Percentiles rank a stretch among this genome's conserved stretches.
phyloP scores from a whole-genome alignment of 352 stramenopile species.

The Hyaloperonospora arabidopsidis region DNA sequence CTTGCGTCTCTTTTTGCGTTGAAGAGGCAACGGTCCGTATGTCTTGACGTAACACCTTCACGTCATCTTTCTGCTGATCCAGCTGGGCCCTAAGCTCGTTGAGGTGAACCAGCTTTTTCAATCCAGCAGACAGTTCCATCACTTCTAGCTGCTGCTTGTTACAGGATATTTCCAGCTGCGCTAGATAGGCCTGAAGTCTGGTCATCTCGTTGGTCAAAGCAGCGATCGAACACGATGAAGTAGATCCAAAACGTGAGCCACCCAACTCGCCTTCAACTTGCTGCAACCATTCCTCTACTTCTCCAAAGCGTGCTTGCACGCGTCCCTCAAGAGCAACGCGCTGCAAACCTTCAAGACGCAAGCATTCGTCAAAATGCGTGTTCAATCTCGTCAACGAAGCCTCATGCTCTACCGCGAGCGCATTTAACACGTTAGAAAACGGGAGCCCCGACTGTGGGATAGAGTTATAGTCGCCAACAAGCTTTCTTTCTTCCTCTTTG shows the following conservation, averaged over 20 bases:
- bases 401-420: constrained; percentile 60
- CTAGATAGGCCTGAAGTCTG: constrained; percentile 17
- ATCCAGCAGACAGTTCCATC: constrained; percentile 8
- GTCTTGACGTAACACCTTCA: constrained; percentile 36
- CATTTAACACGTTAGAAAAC: constrained; percentile 44
- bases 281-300: constrained; percentile 76
- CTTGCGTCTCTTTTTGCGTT: constrained; percentile 36
- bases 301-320: constrained; percentile 40
- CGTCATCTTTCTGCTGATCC: constrained; percentile 31
- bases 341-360: constrained; percentile 56
- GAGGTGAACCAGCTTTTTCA: constrained; percentile 18
- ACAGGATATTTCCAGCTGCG: constrained; percentile 14
- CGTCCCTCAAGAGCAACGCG: constrained; percentile 55
- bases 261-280: constrained; percentile 62
- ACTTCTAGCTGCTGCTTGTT: constrained; percentile 13
- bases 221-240: constrained; percentile 14
- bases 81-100: constrained; percentile 34
- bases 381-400: constrained; percentile 55
- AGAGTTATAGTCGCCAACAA: constrained; percentile 5
- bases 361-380: constrained; percentile 59
- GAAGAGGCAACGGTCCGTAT: constrained; percentile 37
- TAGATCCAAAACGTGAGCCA: constrained; percentile 34
- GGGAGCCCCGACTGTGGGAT: constrained; percentile 21
- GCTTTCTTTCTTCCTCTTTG: constrained; percentile 14
- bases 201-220: constrained; percentile 17